Base-by-base conservation (phyloP, 495 filamentous ascomycete genomes). In the Trichoderma erinaceum region DNA sequence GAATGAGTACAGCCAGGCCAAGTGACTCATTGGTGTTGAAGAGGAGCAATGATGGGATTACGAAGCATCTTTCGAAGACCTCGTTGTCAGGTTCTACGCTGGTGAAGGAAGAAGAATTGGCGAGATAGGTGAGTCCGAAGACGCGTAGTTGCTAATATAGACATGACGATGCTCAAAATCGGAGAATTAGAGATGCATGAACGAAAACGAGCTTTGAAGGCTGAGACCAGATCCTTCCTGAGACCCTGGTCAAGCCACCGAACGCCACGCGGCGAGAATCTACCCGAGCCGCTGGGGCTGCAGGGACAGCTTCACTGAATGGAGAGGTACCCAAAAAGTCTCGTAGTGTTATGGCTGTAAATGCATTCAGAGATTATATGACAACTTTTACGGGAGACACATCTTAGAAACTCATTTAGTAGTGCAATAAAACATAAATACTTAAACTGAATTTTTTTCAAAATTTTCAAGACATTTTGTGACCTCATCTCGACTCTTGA, bases 221-320 rank as follows among this genome's bases (percentile, higher is more conserved):
- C 11, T 12, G 21, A 58, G 50, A 21, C 50, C 21, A n/a, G 50
- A 56, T 21, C 44, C 15, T 15, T 15, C 13, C 10, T 4, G 44
- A 29, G n/a, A 7, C 35, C 35, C 44, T 48, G 44, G 13, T 7
- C n/a, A 16, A 58, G 23, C 50, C 50, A 58, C 50, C n/a, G 25
- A 18, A 25, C 56, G 56, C 56, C 56, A 61, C 56, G 27, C 56
- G 56, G 56, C 27, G 5, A 61, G 23, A 61, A 32, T 61, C 56
- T 29, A 29, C 25, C 56, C 56, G 56, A 61, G 56, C 56, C 23
- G 56, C 25, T 15, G 56, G 5, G 56, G 56, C 56, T 61, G 56
- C 48, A 21, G 4, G 15, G 52, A 61, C 10, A 29, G 12, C 21
- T 13, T 21, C 21, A 29, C 4, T 4, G 21, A 27, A 1, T 4